Percentiles rank a stretch among this genome's conserved stretches.
These are phyloP conservation scores for Glonium stellatum DNA, from an alignment of 495 filamentous ascomycete genomes.

Conservation along the genomic window DNA sequence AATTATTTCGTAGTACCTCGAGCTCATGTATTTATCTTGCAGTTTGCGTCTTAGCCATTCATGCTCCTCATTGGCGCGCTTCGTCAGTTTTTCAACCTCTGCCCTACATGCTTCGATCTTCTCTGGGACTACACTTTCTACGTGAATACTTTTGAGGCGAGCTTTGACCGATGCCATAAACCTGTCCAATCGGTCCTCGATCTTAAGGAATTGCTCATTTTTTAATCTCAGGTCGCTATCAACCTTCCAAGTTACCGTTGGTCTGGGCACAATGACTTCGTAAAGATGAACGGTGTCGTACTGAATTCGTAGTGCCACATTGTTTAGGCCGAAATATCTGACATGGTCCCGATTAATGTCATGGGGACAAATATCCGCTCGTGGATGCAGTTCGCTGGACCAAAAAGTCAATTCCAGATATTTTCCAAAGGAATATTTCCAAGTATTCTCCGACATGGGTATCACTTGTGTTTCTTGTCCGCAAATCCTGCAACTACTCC, in stretches of 20 bases:
- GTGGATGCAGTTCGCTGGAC: slow-evolving; percentile 74
- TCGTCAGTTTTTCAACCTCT: slow-evolving; percentile 68
- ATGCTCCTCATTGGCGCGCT: slow-evolving; percentile 76
- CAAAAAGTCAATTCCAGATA: slow-evolving; percentile 96
- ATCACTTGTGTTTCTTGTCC: slow-evolving; percentile 80
- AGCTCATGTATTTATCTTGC: slow-evolving; percentile 83
- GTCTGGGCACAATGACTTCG: slow-evolving; percentile 90
- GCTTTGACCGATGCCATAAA: slow-evolving; percentile 83
- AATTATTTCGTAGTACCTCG: slow-evolving; percentile 93
- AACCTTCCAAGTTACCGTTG: slow-evolving; percentile 92
- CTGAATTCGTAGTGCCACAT: slow-evolving; percentile 78
- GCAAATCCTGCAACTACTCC: slow-evolving; percentile 91
- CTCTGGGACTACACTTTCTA: slow-evolving; percentile 82
- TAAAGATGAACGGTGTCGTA: slow-evolving; percentile 86
- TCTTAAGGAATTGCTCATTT: slow-evolving; percentile 79
- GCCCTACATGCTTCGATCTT: slow-evolving; percentile 70
- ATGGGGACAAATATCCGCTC: slow-evolving; percentile 80
- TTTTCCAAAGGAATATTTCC: slow-evolving; percentile 98
- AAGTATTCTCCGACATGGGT: slow-evolving; percentile 90
- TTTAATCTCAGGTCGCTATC: slow-evolving; percentile 85
- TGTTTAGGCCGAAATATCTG: slow-evolving; percentile 82
- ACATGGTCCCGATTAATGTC: slow-evolving; percentile 89
- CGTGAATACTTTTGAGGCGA: slow-evolving; percentile 78
- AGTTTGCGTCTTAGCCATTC: slow-evolving; percentile 61
- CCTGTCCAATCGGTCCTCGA: slow-evolving; percentile 68